Conservation (phyloP, 2,329 filamentous ascomycete species). For the Talaromyces sp. region DNA sequence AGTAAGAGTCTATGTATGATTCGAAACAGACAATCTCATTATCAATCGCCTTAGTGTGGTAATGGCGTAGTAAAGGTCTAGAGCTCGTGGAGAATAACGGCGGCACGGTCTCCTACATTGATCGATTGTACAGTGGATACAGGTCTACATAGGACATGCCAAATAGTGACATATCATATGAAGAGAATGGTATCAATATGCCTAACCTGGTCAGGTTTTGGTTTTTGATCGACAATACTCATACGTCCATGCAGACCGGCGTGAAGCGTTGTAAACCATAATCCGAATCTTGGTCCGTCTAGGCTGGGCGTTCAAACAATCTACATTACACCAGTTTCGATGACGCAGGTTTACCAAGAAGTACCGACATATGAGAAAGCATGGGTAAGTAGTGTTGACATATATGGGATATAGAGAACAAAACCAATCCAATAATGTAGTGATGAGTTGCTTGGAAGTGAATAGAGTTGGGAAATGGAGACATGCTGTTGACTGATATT, state of each 20-base stretch:
- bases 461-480: background rate
- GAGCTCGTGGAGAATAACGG: background rate
- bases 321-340: background rate
- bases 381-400: background rate
- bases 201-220: background rate
- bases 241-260: background rate
- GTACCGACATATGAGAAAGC: background rate
- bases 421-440: background rate
- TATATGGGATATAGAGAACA: background rate
- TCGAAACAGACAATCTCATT: background rate
- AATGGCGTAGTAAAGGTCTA: background rate
- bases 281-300: background rate
- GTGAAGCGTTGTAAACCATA: background rate
- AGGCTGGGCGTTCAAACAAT: background rate
- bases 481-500: background rate
- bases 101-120: background rate
- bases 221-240: background rate
- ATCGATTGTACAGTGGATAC: background rate
- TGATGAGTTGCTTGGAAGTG: background rate
- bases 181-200: background rate
- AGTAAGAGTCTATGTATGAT: too few relatives aligned
- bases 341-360: background rate
- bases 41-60: background rate
- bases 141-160: background rate
- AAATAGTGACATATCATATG: background rate